Evolutionary conservation across 2,329 filamentous ascomycete species (phyloP), one percentile per base, ranked within the genome.

Genomic region (Epichloe aotearoae): DNA sequence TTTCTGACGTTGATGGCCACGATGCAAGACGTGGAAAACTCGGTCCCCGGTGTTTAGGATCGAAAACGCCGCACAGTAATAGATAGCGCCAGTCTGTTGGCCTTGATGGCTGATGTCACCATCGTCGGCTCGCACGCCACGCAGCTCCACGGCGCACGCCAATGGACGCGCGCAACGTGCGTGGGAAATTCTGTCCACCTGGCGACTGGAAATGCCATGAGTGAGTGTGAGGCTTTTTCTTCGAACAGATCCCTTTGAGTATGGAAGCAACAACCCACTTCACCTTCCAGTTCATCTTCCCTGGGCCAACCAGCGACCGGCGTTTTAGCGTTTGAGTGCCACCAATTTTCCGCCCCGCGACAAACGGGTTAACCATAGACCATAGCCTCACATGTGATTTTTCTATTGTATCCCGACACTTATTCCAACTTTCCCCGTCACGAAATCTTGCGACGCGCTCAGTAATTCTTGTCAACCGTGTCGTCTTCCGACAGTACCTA

Each of bases 131-230:
- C 19, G 42, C 8, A 30, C 39, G 23, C 26, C 26, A 5, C 10
- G 26, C n/a, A 34, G 26, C 42, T 44, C 15, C 42, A 44, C 8
- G 41, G 20, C 33, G 19, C 39, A n/a, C 11, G 2, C 26, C 50
- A 46, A 52, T 46, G 26, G 42, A 26, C 26, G 26, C 26, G 26
- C 26, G 26, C 42, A 49, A 49, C 42, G 42, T 52, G 50, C 49
- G 12, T 43, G 41, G 15, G 23, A 6, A 4, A n/a, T 43, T n/a
- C n/a, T n/a, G n/a, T n/a, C n/a, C n/a, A n/a, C n/a, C n/a, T n/a
- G n/a, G n/a, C n/a, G n/a, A n/a, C n/a, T n/a, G 15, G 23, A 6
- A 4, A n/a, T 43, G 10, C 14, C 6, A 30, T 30, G 26, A 10
- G 26, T 30, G 26, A 30, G 1, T 8, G 7, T 0, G 26, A 30